Conservation (phyloP, 768 basidiomycete genomes). For the Psilocybe subaeruginosa region DNA sequence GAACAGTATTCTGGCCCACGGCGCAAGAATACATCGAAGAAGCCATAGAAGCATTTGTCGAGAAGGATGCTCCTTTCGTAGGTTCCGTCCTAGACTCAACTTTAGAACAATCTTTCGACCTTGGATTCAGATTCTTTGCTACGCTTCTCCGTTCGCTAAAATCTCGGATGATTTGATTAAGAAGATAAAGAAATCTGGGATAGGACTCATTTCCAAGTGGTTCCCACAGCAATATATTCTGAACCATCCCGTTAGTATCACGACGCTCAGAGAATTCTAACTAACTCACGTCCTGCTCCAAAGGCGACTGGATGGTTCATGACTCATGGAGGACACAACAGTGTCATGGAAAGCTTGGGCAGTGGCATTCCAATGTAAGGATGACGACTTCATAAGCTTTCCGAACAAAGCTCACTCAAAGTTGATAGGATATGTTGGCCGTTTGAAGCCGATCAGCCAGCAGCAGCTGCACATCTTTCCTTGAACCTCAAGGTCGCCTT, state of each 20-base stretch:
- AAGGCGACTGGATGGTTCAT: conserved; percentile 19
- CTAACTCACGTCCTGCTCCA: neutral
- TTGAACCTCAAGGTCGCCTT: conserved; percentile 15
- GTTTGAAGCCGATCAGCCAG: conserved; percentile 16
- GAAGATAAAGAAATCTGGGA: conserved; percentile 1
- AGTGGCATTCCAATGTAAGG: conserved; percentile 15
- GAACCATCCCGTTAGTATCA: conserved; percentile 7
- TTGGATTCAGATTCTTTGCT: conserved; percentile 6
- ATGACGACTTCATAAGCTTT: too few species aligned
- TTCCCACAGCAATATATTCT: conserved; percentile 15
- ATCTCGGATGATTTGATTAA: conserved; percentile 4
- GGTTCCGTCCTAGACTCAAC: neutral
- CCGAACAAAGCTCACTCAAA: neutral
- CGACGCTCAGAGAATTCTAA: neutral
- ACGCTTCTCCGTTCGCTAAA: conserved; percentile 12
- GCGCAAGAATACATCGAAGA: conserved; percentile 12
- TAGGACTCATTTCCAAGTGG: conserved; percentile 10
- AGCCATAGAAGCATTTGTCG: conserved; percentile 9
- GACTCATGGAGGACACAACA: conserved; percentile 14
- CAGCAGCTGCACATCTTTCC: conserved; percentile 6
- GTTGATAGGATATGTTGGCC: conserved; percentile 12
- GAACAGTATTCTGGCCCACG: conserved; percentile 11
- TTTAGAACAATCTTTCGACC: neutral
- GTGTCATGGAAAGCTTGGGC: conserved; percentile 13
- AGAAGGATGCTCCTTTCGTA: conserved; percentile 17